phyloP scores from a whole-genome alignment of 225 moss, liverwort and hornwort genomes.

The Bryoerythrophyllum caledonicum region DNA sequence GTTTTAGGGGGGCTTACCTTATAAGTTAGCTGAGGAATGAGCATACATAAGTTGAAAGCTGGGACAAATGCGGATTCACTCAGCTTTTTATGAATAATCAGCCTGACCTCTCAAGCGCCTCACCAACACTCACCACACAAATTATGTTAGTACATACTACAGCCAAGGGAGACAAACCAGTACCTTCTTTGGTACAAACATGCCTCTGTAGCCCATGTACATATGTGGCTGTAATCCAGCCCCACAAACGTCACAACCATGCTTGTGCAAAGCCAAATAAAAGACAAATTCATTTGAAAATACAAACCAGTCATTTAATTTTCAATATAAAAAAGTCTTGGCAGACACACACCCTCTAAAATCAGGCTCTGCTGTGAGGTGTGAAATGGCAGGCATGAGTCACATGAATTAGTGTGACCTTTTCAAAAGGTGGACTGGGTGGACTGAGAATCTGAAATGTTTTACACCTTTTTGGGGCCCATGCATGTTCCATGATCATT shows the following conservation, averaged over 20 bases:
- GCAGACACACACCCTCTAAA: neutral
- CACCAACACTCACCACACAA: neutral
- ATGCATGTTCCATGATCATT: neutral
- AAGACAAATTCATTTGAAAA: no score
- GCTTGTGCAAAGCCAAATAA: neutral
- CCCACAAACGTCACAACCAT: neutral
- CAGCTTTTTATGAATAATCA: neutral
- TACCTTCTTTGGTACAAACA: no score
- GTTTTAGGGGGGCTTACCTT: no score
- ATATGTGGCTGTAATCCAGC: neutral
- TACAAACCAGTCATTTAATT: no score
- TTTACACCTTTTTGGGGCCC: neutral
- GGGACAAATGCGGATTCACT: neutral
- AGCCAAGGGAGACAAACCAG: neutral
- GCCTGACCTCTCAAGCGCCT: neutral
- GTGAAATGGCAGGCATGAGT: neutral
- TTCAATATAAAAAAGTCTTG: neutral
- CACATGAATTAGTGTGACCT: slow-evolving; percentile 2
- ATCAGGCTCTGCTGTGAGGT: neutral
- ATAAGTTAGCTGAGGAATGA: no score
- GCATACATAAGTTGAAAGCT: neutral
- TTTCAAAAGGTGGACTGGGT: neutral
- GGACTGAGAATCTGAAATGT: neutral
- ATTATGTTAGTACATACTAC: no score
- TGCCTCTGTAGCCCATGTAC: neutral